These are phyloP conservation scores for Lavandula angustifolia DNA, from an alignment of 257 asterid species.

Conservation along the genomic window DNA sequence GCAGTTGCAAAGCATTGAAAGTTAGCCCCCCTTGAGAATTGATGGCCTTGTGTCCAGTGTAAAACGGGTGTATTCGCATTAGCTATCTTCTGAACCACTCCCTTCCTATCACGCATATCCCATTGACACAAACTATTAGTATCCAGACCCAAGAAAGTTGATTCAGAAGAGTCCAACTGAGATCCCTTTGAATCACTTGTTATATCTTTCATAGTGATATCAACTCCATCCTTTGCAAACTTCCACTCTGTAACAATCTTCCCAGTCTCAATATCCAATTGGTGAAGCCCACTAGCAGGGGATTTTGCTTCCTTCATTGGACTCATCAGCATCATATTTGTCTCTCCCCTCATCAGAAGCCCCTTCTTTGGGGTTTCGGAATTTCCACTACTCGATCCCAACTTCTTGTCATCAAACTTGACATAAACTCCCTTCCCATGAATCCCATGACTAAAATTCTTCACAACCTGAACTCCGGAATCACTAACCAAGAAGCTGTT, in stretches of 20 bases:
- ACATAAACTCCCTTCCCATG: slow-evolving; percentile 97
- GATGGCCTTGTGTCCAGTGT: slow-evolving; percentile 95
- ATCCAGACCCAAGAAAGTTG: slow-evolving; percentile 96
- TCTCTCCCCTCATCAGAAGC: slow-evolving; percentile 94
- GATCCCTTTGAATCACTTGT: slow-evolving; percentile 90
- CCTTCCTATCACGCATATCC: slow-evolving; percentile 95
- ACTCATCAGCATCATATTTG: slow-evolving; percentile 97
- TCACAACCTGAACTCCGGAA: slow-evolving; percentile 95
- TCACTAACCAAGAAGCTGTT: slow-evolving; percentile 87
- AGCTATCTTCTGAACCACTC: slow-evolving; percentile 82
- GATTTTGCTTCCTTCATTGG: slow-evolving; percentile 76
- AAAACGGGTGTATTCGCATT: slow-evolving; percentile 66
- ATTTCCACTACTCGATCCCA: slow-evolving; percentile 43
- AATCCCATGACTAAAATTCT: slow-evolving; percentile 94
- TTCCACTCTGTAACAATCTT: slow-evolving; percentile 94
- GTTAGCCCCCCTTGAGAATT: slow-evolving; percentile 89
- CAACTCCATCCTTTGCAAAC: slow-evolving; percentile 89
- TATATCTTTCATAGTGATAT: slow-evolving; percentile 80
- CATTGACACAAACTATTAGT: slow-evolving; percentile 83
- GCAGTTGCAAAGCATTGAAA: slow-evolving; percentile 92
- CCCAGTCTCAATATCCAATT: slow-evolving; percentile 95
- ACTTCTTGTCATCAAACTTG: slow-evolving; percentile 58
- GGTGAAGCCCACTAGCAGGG: slow-evolving; percentile 73
- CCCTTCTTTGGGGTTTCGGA: slow-evolving; percentile 72
- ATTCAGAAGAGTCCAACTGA: slow-evolving; percentile 91